phyloP scores from a whole-genome alignment of 352 stramenopile species.

The Nothophytophthora sp. region DNA sequence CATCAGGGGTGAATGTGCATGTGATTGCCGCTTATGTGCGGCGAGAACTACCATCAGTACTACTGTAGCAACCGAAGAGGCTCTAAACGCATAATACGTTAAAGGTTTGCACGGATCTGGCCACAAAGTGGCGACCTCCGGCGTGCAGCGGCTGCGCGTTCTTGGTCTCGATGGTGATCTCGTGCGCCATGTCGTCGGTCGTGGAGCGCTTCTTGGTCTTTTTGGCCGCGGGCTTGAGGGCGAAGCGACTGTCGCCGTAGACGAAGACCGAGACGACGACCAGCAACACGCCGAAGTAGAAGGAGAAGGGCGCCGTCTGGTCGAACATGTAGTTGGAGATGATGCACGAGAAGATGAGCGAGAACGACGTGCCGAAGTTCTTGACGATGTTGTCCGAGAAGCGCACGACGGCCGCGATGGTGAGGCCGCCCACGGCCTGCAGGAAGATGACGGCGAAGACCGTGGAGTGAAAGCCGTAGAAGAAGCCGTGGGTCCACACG shows the following conservation, averaged over 20 bases:
- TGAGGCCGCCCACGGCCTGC: conserved; percentile 83
- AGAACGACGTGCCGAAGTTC: conserved; percentile 90
- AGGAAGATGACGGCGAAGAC: conserved; percentile 83
- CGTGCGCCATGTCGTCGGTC: conserved; percentile 34
- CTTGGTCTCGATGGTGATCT: conserved; percentile 65
- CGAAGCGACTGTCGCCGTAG: conserved; percentile 85
- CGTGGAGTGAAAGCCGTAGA: conserved; percentile 75
- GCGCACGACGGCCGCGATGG: conserved; percentile 82
- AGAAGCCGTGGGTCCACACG: conserved; percentile 71
- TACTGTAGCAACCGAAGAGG: conserved; percentile 35
- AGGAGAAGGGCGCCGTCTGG: conserved; percentile 64
- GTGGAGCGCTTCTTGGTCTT: conserved; percentile 34
- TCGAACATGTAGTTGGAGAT: conserved; percentile 91
- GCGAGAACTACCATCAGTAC: no score
- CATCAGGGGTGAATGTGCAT: conserved; percentile 14
- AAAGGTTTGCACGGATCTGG: conserved; percentile 41
- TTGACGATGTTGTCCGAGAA: conserved; percentile 92
- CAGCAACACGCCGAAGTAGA: conserved; percentile 79
- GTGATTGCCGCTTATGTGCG: conserved; percentile 16
- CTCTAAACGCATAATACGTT: conserved; percentile 37
- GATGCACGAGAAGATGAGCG: conserved; percentile 86
- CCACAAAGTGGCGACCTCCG: conserved; percentile 41
- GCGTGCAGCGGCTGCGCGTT: conserved; percentile 23
- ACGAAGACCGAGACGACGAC: conserved; percentile 85
- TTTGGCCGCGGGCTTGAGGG: conserved; percentile 33